Conservation (phyloP, 2,329 filamentous ascomycete species). For the Hyphodiscus sp. region DNA sequence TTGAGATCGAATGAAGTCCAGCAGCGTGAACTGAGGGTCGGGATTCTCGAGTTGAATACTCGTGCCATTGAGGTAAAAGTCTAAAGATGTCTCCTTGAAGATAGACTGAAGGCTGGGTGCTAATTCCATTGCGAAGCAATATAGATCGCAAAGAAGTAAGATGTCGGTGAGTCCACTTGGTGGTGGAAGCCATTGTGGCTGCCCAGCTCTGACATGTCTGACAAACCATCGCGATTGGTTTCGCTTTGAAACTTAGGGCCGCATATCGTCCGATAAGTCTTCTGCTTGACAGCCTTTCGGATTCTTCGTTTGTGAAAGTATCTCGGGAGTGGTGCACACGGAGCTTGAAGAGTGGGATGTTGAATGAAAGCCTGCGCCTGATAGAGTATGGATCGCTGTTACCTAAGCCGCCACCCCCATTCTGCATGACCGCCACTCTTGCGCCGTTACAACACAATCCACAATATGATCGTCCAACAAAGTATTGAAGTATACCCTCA, state of each 20-base stretch:
- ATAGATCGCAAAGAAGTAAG: not conserved
- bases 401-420: not conserved
- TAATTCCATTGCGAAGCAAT: constrained; percentile 14
- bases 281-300: not conserved
- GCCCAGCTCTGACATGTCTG: not conserved
- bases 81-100: constrained; percentile 34
- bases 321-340: too few species aligned
- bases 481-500: not conserved
- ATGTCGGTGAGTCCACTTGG: not conserved
- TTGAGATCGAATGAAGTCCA: constrained; percentile 81
- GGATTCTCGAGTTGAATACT: constrained; percentile 78
- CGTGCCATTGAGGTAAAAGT: constrained; percentile 90
- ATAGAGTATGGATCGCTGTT: not conserved
- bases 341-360: too few species aligned
- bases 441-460: not conserved
- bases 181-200: not conserved
- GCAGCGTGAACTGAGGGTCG: constrained; percentile 81
- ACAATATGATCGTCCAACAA: not conserved
- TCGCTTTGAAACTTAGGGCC: not conserved
- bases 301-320: too few species aligned
- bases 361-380: not conserved
- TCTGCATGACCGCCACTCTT: not conserved
- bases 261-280: not conserved
- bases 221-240: not conserved
- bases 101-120: constrained; percentile 14